Conservation (phyloP, 2,329 filamentous ascomycete species). For the Arthrobotrys pseudoclavata region DNA sequence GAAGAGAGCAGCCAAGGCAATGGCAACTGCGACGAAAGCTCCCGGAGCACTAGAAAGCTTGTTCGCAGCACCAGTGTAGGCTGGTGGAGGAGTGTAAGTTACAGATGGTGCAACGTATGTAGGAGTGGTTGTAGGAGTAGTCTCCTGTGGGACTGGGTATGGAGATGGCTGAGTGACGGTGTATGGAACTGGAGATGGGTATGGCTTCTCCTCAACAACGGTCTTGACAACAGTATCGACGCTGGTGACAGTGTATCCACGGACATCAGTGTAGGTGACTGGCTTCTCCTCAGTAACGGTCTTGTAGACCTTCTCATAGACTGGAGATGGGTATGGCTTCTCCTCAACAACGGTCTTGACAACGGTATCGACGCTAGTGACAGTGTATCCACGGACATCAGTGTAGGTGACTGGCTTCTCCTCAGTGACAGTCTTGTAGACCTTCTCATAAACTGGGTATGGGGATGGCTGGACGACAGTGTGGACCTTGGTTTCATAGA, state of each 20-base stretch:
- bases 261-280: slow-evolving; percentile 38
- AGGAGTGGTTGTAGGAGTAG: slow-evolving; percentile 25
- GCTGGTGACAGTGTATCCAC: slow-evolving; percentile 38
- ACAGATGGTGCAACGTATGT: slow-evolving; percentile 28
- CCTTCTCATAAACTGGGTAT: slow-evolving; percentile 11
- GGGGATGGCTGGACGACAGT: neutral
- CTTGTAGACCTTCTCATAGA: slow-evolving; percentile 18
- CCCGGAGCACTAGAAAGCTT: slow-evolving; percentile 43
- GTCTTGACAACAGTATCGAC: slow-evolving; percentile 38
- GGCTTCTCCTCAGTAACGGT: slow-evolving; percentile 36
- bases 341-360: slow-evolving; percentile 40
- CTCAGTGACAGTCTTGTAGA: slow-evolving; percentile 32
- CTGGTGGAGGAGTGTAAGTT: slow-evolving; percentile 39
- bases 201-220: slow-evolving; percentile 29
- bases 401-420: slow-evolving; percentile 42
- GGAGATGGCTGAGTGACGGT: slow-evolving; percentile 22
- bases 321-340: slow-evolving; percentile 13
- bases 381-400: slow-evolving; percentile 32
- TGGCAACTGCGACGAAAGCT: slow-evolving; percentile 28
- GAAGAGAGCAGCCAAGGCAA: slow-evolving; percentile 27
- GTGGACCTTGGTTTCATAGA: slow-evolving; percentile 14
- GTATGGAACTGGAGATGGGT: neutral
- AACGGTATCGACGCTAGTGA: slow-evolving; percentile 30
- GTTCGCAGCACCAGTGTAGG: slow-evolving; percentile 37
- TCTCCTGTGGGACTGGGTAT: slow-evolving; percentile 9